Percentiles rank a stretch among this genome's conserved stretches.
Conservation (phyloP, 1,284 basidiomycete species). For the Trichosporon sp. region DNA sequence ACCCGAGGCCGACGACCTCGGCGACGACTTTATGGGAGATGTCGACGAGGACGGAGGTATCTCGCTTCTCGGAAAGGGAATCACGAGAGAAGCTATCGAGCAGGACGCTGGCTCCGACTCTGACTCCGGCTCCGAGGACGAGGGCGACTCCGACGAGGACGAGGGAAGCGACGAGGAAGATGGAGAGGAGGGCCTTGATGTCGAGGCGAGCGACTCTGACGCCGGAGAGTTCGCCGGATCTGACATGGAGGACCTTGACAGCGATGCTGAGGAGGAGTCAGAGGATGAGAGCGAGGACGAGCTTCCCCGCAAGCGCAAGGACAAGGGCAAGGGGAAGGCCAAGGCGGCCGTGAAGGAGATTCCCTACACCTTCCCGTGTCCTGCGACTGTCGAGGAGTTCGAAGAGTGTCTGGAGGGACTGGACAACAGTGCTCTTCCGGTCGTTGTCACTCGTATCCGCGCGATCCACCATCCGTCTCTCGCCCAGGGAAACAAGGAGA, state of each 20-base stretch:
- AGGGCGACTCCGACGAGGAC: slow-evolving; percentile 38
- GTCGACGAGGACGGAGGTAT: slow-evolving; percentile 54
- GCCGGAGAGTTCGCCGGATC: slow-evolving; percentile 42
- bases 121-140: slow-evolving; percentile 29
- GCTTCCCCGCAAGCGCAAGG: slow-evolving; percentile 22
- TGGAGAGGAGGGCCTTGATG: slow-evolving; percentile 32
- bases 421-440: slow-evolving; percentile 66
- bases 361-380: slow-evolving; percentile 89
- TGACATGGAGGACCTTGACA: slow-evolving; percentile 34
- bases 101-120: slow-evolving; percentile 35
- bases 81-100: slow-evolving; percentile 46
- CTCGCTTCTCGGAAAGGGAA: slow-evolving; percentile 54
- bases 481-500: slow-evolving; percentile 83
- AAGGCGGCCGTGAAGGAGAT: slow-evolving; percentile 60
- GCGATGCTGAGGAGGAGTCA: slow-evolving; percentile 40
- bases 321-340: slow-evolving; percentile 51
- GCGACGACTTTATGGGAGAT: slow-evolving; percentile 70
- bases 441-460: slow-evolving; percentile 85
- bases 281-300: slow-evolving; percentile 22
- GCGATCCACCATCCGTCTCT: slow-evolving; percentile 87
- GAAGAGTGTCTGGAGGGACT: slow-evolving; percentile 68
- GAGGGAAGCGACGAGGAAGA: slow-evolving; percentile 28
- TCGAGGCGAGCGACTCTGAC: slow-evolving; percentile 35
- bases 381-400: slow-evolving; percentile 79
- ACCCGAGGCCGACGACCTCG: slow-evolving; percentile 70